Evolutionary conservation across 495 filamentous ascomycete species (phyloP).

Genomic region (Cercophora scortea): DNA sequence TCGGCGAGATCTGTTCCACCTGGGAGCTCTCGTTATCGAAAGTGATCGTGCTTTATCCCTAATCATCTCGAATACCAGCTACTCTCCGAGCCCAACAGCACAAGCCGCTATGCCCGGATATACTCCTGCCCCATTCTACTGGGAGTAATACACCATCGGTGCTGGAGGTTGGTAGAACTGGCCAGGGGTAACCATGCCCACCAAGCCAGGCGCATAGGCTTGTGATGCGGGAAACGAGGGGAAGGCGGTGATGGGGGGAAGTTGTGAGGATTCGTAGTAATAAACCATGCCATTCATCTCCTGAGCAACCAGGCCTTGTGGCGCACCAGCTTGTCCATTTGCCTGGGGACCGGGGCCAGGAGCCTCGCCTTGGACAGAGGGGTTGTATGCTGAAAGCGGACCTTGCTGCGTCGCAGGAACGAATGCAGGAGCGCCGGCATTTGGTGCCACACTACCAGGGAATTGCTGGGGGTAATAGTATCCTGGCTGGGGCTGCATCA

Average conservation of each 20-base stretch:
- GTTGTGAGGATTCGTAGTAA: constrained; percentile 76
- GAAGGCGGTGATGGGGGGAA: constrained; percentile 47
- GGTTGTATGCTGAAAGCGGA: constrained; percentile 34
- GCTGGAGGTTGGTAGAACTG: constrained; percentile 55
- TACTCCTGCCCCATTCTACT: constrained; percentile 7
- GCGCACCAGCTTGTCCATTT: constrained; percentile 24
- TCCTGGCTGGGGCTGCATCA: constrained; percentile 43
- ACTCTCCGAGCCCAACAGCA: too few relatives aligned
- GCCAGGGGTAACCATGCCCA: constrained; percentile 61
- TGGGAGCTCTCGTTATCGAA: too few relatives aligned
- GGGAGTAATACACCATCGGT: constrained; percentile 57
- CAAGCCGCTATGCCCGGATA: too few relatives aligned
- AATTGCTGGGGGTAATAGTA: constrained; percentile 51
- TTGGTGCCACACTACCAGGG: constrained; percentile 40
- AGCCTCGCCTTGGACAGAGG: constrained; percentile 34
- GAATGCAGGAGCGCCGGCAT: constrained; percentile 50
- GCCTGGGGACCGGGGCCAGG: constrained; percentile 8
- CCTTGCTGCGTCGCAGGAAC: constrained; percentile 46
- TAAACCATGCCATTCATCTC: constrained; percentile 94
- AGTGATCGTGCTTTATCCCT: too few relatives aligned
- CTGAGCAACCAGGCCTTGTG: constrained; percentile 72
- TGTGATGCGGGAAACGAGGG: constrained; percentile 45
- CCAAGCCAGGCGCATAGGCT: constrained; percentile 46
- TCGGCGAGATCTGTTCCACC: too few relatives aligned
- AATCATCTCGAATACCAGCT: too few relatives aligned